Base-by-base conservation (phyloP, 352 stramenopile species). In the Globisporangium splendens region DNA sequence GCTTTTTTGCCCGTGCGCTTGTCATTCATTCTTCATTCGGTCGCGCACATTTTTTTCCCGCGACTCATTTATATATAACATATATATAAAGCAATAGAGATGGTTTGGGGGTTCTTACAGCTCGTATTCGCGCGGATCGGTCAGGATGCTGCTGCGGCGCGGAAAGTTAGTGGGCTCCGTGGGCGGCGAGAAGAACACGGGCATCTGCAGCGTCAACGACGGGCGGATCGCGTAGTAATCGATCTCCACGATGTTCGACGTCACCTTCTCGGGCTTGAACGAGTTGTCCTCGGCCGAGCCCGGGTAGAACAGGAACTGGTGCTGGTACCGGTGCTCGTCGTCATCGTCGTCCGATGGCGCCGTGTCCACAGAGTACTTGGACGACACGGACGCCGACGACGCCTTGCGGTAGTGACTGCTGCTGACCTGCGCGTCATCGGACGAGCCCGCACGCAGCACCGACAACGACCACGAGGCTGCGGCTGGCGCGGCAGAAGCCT, bases 101-200 rank as follows among this genome's bases (percentile, higher is more conserved):
- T 35, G 28, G 28, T 35, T n/a, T n/a, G n/a, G n/a, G n/a, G n/a
- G n/a, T 41, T 41, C 62, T 71, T 69, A 86, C 56, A 86, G 76
- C 59, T 86, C 75, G 69, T 86, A 86, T 63, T 86, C 75, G 48
- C 59, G 70, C 15, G 70, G 71, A 58, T 86, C 75, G 13, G 69
- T 68, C 47, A 79, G 54, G 53, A 81, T 67, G 44, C 60, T 76
- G 53, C 73, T 80, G 31, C 67, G 70, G 8, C 78, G 74, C 49
- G 83, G 57, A 22, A 77, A 68, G 54, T 74, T 60, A 22, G 60
- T 57, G 28, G 71, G 49, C 22, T 65, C 59, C 18, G 58, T 64
- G 15, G 81, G 71, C 31, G 77, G 69, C 41, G 72, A 72, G 63
- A 91, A 84, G 62, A 91, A 91, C 39, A 86, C 69, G 39, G 81